phyloP scores from a whole-genome alignment of 2,329 filamentous ascomycete species.

The Beauveria brongniartii region DNA sequence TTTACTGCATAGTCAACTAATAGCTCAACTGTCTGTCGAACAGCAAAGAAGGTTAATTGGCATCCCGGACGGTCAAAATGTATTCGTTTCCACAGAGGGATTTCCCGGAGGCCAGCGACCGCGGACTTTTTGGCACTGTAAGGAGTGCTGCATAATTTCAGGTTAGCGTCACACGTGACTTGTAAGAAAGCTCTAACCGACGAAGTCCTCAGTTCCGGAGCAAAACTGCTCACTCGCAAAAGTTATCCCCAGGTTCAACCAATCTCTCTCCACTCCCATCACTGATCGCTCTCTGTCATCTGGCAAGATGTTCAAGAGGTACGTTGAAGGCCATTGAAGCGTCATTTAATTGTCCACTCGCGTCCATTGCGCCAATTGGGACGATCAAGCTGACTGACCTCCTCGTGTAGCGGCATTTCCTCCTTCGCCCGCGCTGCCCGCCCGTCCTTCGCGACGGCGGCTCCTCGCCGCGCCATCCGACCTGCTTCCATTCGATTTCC shows the following conservation, averaged over 20 bases:
- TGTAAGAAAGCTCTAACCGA: constrained; percentile 35
- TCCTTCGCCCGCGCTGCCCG: constrained; percentile 55
- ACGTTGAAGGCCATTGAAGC: constrained; percentile 33
- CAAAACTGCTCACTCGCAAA: constrained; percentile 42
- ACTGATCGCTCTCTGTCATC: constrained; percentile 58
- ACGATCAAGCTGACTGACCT: constrained; percentile 18
- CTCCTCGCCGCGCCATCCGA: constrained; percentile 49
- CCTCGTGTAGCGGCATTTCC: constrained; percentile 53
- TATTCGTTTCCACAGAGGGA: neutral
- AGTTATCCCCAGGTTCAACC: constrained; percentile 40
- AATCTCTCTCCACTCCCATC: constrained; percentile 52
- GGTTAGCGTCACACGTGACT: constrained; percentile 28
- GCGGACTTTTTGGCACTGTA: constrained; percentile 6
- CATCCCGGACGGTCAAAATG: neutral
- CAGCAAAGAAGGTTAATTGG: neutral
- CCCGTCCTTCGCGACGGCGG: constrained; percentile 50
- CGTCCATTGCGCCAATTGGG: constrained; percentile 35
- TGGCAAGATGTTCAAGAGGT: constrained; percentile 80
- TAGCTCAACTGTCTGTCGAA: neutral
- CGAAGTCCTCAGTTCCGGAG: constrained; percentile 33
- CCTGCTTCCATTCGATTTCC: constrained; percentile 48
- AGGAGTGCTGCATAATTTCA: constrained; percentile 11
- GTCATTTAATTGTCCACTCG: constrained; percentile 19
- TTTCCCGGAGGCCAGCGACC: constrained; percentile 3
- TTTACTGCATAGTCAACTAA: neutral